phyloP scores from a whole-genome alignment of 2,329 filamentous ascomycete genomes.

The Epichloe amarillans region DNA sequence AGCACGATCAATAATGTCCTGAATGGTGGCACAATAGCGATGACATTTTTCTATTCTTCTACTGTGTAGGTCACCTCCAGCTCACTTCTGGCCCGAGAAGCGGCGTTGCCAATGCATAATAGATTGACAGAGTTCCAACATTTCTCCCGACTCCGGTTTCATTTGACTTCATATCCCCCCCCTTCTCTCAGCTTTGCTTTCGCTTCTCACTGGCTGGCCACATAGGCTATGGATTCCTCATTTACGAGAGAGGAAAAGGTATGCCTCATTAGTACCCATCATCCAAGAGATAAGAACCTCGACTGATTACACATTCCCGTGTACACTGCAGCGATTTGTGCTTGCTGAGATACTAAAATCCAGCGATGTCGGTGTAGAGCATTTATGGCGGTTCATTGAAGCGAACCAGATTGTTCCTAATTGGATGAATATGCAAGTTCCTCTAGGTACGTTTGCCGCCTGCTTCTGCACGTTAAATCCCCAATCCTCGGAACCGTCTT shows the following conservation, averaged over 20 bases:
- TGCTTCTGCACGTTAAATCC: not conserved
- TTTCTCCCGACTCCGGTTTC: not conserved
- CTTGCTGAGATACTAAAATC: conserved; percentile 45
- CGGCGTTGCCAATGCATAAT: not conserved
- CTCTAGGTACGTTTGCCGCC: conserved; percentile 24
- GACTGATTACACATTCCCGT: not conserved
- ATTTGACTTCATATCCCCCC: not conserved
- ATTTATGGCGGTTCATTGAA: conserved; percentile 34
- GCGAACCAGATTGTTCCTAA: conserved; percentile 26
- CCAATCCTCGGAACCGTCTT: not conserved
- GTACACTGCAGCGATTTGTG: conserved; percentile 35
- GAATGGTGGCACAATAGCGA: conserved; percentile 6
- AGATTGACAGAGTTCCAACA: not conserved
- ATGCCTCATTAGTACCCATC: not conserved
- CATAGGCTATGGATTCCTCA: conserved; percentile 5
- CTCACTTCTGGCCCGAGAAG: not conserved
- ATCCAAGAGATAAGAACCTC: not conserved
- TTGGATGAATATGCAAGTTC: conserved; percentile 36
- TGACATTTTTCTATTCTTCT: conserved; percentile 3
- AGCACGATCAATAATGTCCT: conserved; percentile 4
- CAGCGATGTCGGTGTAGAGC: conserved; percentile 34
- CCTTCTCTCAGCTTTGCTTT: not conserved
- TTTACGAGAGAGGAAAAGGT: conserved; percentile 9
- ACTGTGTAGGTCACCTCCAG: not conserved
- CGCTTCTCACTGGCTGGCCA: not conserved